Evolutionary conservation across 1,139 yeast species (phyloP), one percentile per base, ranked within the genome.

Genomic region (Torulaspora globosa): DNA sequence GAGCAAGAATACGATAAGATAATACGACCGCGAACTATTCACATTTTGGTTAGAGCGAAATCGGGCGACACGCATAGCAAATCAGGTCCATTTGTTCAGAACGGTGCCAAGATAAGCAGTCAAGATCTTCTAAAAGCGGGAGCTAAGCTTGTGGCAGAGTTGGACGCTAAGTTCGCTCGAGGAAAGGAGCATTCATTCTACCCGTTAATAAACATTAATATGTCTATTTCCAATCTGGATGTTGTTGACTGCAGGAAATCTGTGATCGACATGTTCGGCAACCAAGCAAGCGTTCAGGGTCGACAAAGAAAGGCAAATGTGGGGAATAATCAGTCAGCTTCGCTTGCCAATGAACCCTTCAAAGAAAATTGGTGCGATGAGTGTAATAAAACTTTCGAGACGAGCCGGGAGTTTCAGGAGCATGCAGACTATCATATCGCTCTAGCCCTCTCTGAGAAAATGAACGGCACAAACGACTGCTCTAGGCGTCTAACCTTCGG

Each of bases 1-100:
- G 90, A 84, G 57, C 94, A 87, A 53, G 95, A 88, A 50, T 68
- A 70, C 32, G 53, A 51, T 28, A 59, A 62, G 14, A 61, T 70
- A 1, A 63, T 74, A 26, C 58, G 83, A 38, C 86, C 88, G 1
- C 74, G 74, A 46, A 80, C 84, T 0, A 53, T 79, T 3, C 67
- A 76, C 4, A 52, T 80, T 1, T 67, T 70, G 40, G 52, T 72
- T 19, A 54, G 62, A 15, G 47, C 54, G 0, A 57, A 53, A 10
- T 46, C 54, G 5, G 80, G 10, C 67, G 76, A 16, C 59, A 55
- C 38, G 11, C 55, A 50, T 51, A 62, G 63, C 11, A 62, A 60
- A 49, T 57, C 63, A 11, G 52, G 54, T 1, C 55, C 59, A 5
- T 37, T 65, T 4, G 11, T 48, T 1, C 42, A 49, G 16, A 50